Base-by-base conservation (phyloP, 2,329 filamentous ascomycete species). In the Aureobasidium sp. region DNA sequence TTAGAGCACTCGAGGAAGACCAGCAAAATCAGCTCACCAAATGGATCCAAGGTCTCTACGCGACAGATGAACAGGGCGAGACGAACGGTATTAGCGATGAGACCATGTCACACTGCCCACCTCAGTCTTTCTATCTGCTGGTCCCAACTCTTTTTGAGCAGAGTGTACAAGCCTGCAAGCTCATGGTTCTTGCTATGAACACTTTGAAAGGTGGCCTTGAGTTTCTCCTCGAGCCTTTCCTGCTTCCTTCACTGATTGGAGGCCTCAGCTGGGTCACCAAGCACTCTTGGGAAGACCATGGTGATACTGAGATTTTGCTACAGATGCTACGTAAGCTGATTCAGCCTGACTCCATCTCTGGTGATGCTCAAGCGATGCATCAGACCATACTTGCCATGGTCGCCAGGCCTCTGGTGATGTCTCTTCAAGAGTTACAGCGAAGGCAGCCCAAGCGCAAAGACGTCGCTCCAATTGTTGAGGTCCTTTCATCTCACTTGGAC, bases 61-160 rank as follows among this genome's bases (percentile, higher is more conserved):
- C 90, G 65, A 85, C 83, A 8, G 89, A 92, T 67, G 73, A 75
- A 47, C 68, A 72, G 31, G 73, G 70, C 27, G 83, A 85, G 14
- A 70, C 71, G 4, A 84, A 85, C 39, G 88, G 88, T 0, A 82
- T 94, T 3, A 86, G 86, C 8, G 90, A 94, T 68, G 90, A 93
- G 63, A 77, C 93, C 8, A 90, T 93, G 84, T 87, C 88, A 9
- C 88, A 88, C 1, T 94, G 90, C 68, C 86, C 87, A 1, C 90
- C 90, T 1, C 89, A 92, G 69, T 86, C 91, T 42, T 94, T 94
- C 70, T 93, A 93, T 68, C 76, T 89, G 20, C 79, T 94, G 4
- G 85, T 91, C 15, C 88, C 90, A 1, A 87, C 88, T 0, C 76
- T 94, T 0, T 91, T 93, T 70, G 82, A 87, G 66, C 87, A 91